These are phyloP conservation scores for Leccinum variicolor DNA, from an alignment of 768 basidiomycete genomes.

Conservation along the genomic window DNA sequence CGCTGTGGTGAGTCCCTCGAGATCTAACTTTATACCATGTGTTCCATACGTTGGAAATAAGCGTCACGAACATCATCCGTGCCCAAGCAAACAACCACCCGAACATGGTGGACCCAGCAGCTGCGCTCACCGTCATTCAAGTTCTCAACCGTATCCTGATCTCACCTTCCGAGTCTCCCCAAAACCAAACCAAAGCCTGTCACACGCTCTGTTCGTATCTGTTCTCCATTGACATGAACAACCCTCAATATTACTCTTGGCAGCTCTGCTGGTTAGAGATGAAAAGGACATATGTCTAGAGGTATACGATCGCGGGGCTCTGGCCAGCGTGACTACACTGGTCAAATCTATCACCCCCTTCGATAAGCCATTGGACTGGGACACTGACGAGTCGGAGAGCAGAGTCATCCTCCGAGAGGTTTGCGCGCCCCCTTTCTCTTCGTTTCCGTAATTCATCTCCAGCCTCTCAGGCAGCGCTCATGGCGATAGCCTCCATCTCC, in stretches of 20 bases:
- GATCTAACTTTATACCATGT: neutral
- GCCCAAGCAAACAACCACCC: constrained; percentile 36
- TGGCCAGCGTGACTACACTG: constrained; percentile 51
- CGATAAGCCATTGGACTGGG: constrained; percentile 47
- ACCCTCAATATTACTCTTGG: neutral
- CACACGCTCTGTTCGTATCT: constrained; percentile 64
- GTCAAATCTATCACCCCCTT: constrained; percentile 53
- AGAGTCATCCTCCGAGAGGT: constrained; percentile 62
- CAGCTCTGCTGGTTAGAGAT: constrained; percentile 70
- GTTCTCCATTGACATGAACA: neutral
- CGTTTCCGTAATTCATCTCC: neutral
- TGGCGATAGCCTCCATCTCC: constrained; percentile 66
- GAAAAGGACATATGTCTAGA: constrained; percentile 61
- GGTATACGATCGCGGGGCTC: constrained; percentile 67
- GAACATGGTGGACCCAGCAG: constrained; percentile 39
- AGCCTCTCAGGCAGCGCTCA: constrained; percentile 59
- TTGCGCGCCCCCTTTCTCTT: constrained; percentile 5
- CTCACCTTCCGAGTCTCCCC: constrained; percentile 38
- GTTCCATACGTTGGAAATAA: constrained; percentile 21
- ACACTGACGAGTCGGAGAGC: constrained; percentile 68
- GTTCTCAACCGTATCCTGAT: constrained; percentile 61
- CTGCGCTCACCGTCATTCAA: constrained; percentile 62
- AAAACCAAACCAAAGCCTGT: constrained; percentile 62
- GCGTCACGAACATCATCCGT: constrained; percentile 61
- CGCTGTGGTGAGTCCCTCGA: constrained; percentile 52